Evolutionary conservation across 768 basidiomycete genomes (phyloP), one percentile per base, ranked within the genome.

Genomic region (Cystofilobasidium ferigula): DNA sequence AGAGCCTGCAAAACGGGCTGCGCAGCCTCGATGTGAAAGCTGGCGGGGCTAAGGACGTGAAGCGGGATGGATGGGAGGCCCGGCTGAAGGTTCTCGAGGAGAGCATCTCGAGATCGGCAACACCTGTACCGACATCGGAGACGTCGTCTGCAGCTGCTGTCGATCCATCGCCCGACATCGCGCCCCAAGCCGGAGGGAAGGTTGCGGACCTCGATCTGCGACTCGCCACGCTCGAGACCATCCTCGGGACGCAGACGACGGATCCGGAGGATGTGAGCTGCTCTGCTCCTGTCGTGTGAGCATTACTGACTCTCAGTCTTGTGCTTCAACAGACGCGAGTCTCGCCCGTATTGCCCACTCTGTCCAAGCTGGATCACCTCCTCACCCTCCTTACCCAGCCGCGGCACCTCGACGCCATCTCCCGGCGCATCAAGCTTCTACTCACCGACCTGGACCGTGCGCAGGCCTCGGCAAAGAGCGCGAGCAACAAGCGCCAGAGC

Each of bases 331-430:
- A 1, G 38, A n/a, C n/a, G n/a, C n/a, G n/a, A n/a, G n/a, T n/a
- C n/a, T n/a, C 73, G 0, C 77, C 78, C 0, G 79, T 97, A n/a
- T 78, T 95, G 4, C 86, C 89, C 0, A 82, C 88, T 57, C 81
- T 97, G 61, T 82, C 83, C 22, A 84, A 88, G 51, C 83, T 97
- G 51, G 90, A 89, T 72, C 83, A 84, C 26, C 91, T 95, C 74
- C 79, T 98, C 28, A 83, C 85, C 9, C 80, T 97, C 20, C 84
- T 99, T 54, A 89, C 94, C 0, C 92, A 97, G 78, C 94, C 95
- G 0, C 85, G 93, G 20, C 92, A 98, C 73, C 85, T 98, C 58
- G 95, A 99, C 76, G 88, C 90, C 14, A 87, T 97, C 69, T 93
- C 93, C 1, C 84, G 94, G 6, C 85, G 94, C 6, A 82, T 98